These are phyloP conservation scores for Piloderma croceum DNA, from an alignment of 768 basidiomycete genomes.

Conservation along the genomic window DNA sequence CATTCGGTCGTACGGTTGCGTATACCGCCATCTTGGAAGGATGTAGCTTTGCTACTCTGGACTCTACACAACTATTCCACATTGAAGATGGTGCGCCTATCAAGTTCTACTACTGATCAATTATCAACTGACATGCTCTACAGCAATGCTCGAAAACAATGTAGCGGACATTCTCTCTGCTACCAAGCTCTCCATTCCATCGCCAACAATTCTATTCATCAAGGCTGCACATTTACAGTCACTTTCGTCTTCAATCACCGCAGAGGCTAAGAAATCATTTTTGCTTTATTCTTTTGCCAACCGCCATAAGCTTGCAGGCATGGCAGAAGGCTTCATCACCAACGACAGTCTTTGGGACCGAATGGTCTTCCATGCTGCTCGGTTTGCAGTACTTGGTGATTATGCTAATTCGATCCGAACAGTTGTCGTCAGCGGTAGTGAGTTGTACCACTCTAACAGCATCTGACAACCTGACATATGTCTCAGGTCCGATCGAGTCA, in stretches of 20 bases:
- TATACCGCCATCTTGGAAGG: constrained; percentile 78
- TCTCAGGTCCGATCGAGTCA: constrained; percentile 44
- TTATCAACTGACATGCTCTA: neutral
- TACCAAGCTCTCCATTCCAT: constrained; percentile 51
- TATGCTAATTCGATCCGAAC: constrained; percentile 57
- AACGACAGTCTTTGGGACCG: constrained; percentile 85
- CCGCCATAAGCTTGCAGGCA: constrained; percentile 69
- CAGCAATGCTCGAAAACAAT: constrained; percentile 20
- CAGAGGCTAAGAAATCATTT: constrained; percentile 47
- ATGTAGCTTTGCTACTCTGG: constrained; percentile 62
- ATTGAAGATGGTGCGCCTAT: constrained; percentile 36
- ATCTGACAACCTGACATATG: neutral
- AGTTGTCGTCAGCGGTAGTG: constrained; percentile 72
- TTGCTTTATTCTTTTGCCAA: constrained; percentile 59
- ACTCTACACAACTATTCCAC: constrained; percentile 48
- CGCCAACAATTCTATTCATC: constrained; percentile 77
- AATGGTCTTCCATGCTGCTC: constrained; percentile 63
- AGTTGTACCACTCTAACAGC: constrained; percentile 14
- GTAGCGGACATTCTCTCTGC: constrained; percentile 45
- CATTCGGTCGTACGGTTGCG: constrained; percentile 74
- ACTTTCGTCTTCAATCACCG: constrained; percentile 48
- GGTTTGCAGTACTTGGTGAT: constrained; percentile 54
- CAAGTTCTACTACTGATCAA: constrained; percentile 12
- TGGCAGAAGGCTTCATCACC: constrained; percentile 69
- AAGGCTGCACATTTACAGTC: constrained; percentile 56